Evolutionary conservation across 1,284 basidiomycete genomes (phyloP).

Genomic region (Exobasidium rhododendri): DNA sequence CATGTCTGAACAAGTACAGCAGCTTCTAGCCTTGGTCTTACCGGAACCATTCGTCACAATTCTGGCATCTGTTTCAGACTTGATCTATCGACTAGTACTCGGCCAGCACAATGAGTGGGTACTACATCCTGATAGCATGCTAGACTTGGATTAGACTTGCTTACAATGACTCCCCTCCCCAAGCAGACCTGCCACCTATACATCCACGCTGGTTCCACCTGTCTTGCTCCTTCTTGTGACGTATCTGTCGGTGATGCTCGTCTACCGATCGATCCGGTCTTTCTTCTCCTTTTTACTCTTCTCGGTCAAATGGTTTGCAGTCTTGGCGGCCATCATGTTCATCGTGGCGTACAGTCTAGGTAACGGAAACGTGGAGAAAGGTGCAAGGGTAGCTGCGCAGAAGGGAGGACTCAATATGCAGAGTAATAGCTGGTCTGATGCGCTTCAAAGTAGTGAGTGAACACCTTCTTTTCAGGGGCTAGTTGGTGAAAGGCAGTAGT

Average conservation of each 20-base stretch:
- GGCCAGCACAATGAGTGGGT: conserved; percentile 6
- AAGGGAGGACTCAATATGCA: background rate
- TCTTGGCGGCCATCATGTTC: background rate
- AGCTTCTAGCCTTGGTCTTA: background rate
- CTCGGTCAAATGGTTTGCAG: conserved; percentile 6
- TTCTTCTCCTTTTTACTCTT: conserved; percentile 6
- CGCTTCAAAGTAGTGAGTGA: conserved; percentile 8
- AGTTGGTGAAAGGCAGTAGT: background rate
- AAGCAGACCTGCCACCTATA: background rate
- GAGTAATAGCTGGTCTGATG: conserved; percentile 2
- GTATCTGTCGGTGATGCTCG: background rate
- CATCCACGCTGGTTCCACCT: conserved; percentile 8
- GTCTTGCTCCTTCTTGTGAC: conserved; percentile 4
- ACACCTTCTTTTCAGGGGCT: background rate
- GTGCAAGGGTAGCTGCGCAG: background rate
- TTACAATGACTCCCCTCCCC: background rate
- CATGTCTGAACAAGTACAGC: conserved; percentile 7
- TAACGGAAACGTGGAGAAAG: conserved; percentile 7
- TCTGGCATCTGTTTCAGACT: conserved; percentile 3
- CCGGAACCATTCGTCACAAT: background rate
- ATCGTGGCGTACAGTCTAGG: conserved; percentile 7
- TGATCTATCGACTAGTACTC: conserved; percentile 1
- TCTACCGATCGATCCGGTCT: conserved; percentile 7
- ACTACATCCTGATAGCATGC: no score
- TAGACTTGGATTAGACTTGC: no score